phyloP scores from a whole-genome alignment of 768 basidiomycete genomes.

The Nidularia sp. region DNA sequence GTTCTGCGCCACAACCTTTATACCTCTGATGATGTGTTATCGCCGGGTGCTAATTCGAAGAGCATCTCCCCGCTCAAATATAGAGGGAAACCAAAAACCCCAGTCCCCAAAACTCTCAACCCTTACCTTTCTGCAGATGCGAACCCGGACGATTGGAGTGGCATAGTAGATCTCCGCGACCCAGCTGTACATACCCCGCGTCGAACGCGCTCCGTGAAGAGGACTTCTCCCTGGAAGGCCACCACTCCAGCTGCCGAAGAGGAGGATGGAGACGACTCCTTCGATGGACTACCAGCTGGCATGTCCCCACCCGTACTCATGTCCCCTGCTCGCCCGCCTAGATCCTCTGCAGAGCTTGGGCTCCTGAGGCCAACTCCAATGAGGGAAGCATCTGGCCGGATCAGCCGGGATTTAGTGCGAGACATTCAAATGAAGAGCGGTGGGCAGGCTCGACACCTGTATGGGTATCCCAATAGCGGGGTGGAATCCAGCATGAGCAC shows the following conservation, averaged over 20 bases:
- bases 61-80: conserved; percentile 48
- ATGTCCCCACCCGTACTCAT: conserved; percentile 58
- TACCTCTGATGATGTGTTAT: conserved; percentile 31
- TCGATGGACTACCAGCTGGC: conserved; percentile 48
- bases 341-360: conserved; percentile 43
- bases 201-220: conserved; percentile 21
- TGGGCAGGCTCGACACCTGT: conserved; percentile 14
- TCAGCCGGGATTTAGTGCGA: conserved; percentile 60
- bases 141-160: conserved; percentile 59
- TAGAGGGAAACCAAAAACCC: conserved; percentile 51
- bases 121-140: conserved; percentile 55
- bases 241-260: conserved; percentile 21
- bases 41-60: conserved; percentile 22
- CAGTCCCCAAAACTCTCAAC: conserved; percentile 49
- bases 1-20: conserved; percentile 51
- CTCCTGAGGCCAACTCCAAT: conserved; percentile 62
- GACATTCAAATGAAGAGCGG: conserved; percentile 41
- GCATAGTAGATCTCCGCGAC: conserved; percentile 68
- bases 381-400: conserved; percentile 67
- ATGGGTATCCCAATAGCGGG: conserved; percentile 20
- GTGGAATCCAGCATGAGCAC: conserved; percentile 65
- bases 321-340: conserved; percentile 50
- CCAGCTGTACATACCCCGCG: conserved; percentile 45
- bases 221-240: conserved; percentile 13
- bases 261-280: conserved; percentile 43